Conservation (phyloP, 2,329 filamentous ascomycete genomes). For the Botryotinia convoluta region DNA sequence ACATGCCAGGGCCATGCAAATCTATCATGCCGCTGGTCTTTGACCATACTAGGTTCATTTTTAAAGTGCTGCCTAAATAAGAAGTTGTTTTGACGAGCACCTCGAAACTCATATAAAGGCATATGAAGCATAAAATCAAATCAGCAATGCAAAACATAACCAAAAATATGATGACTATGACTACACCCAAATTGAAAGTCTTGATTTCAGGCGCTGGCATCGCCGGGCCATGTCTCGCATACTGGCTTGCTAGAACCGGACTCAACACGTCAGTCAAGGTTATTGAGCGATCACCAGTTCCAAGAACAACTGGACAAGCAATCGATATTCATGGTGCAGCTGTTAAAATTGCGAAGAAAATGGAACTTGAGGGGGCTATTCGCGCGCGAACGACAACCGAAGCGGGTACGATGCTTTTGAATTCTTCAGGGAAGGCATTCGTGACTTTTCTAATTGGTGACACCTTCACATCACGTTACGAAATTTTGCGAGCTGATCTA, state of each 20-base stretch:
- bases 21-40: background rate
- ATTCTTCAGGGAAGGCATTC: conserved; percentile 40
- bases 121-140: background rate
- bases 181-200: conserved; percentile 25
- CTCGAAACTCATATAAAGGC: background rate
- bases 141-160: background rate
- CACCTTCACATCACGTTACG: conserved; percentile 45
- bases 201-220: conserved; percentile 41
- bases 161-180: background rate
- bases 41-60: background rate
- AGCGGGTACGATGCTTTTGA: conserved; percentile 45
- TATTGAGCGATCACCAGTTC: conserved; percentile 42
- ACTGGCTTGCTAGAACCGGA: conserved; percentile 45
- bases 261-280: conserved; percentile 41
- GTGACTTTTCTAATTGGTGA: conserved; percentile 41
- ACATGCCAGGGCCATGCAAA: background rate
- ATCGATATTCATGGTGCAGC: conserved; percentile 50
- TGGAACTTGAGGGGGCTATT: conserved; percentile 43
- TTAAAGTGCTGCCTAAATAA: background rate
- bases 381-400: conserved; percentile 42
- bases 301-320: conserved; percentile 50
- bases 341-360: conserved; percentile 42
- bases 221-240: conserved; percentile 46
- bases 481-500: conserved; percentile 47
- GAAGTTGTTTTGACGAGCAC: background rate